Base-by-base conservation (phyloP, 2,329 filamentous ascomycete genomes). In the Epichloe sylvatica region DNA sequence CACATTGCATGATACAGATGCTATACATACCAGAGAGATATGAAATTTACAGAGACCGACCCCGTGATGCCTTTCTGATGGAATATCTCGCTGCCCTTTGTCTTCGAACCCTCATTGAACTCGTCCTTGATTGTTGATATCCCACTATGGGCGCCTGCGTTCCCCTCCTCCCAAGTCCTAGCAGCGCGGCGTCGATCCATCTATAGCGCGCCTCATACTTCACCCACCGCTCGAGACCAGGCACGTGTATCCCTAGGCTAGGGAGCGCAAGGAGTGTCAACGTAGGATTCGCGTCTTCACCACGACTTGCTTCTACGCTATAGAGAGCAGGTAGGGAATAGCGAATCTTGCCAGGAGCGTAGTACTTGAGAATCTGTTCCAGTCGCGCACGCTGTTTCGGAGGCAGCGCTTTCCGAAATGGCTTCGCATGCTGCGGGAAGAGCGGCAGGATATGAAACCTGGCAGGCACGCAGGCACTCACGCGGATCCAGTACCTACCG, bases 401-500 rank as follows among this genome's bases (percentile, higher is more conserved):
- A 1, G 59, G 49, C 3, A 80, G 65, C 0, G 65, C 65, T 39
- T 69, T 68, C 17, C 73, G 70, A 53, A 80, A 78, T 0, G 62
- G 53, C 54, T 75, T 73, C 39, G 69, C 67, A 52, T 73, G 62
- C 35, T 67, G 66, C 1, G 57, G 54, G 2, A 65, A 59, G 55
- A 76, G 73, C 0, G 77, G 77, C 35, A 66, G 67, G 2, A 80
- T 53, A 17, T 65, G 59, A 15, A 76, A 63, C 13, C 60, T 60
- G 46, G 65, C 66, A 3, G 69, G 69, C 6, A 71, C 62, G 5
- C 70, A 69, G 44, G 69, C 64, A 19, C 63, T 62, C 9, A 79
- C 49, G 15, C 71, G 68, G 15, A 82, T 62, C 80, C 80, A 84
- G 62, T 74, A 83, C 2, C 80, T 75, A 0, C 77, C 75, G 60